phyloP scores from a whole-genome alignment of 2,329 filamentous ascomycete species.

The Huntiella moniliformis region DNA sequence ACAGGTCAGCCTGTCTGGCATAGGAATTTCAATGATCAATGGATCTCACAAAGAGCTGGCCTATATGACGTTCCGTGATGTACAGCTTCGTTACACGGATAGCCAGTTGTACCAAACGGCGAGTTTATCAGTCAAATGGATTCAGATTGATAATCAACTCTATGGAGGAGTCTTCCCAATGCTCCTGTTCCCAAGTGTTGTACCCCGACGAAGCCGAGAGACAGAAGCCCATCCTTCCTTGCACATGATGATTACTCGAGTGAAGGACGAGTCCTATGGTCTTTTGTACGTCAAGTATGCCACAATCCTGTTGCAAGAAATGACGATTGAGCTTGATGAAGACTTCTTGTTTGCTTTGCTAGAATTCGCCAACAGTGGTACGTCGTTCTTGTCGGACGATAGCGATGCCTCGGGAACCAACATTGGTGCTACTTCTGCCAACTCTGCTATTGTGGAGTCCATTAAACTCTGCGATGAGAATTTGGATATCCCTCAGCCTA shows the following conservation, averaged over 20 bases:
- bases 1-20: slow-evolving; percentile 69
- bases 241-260: slow-evolving; percentile 74
- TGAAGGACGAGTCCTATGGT: slow-evolving; percentile 96
- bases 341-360: slow-evolving; percentile 94
- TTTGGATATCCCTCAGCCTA: slow-evolving; percentile 82
- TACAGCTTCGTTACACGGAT: slow-evolving; percentile 79
- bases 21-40: slow-evolving; percentile 88
- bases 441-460: slow-evolving; percentile 23
- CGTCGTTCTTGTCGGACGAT: slow-evolving; percentile 49
- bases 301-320: slow-evolving; percentile 81
- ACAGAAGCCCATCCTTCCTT: slow-evolving; percentile 92
- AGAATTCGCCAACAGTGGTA: slow-evolving; percentile 78
- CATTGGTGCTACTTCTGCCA: not conserved
- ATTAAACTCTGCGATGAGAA: slow-evolving; percentile 77
- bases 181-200: slow-evolving; percentile 89
- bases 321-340: slow-evolving; percentile 94
- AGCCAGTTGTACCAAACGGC: slow-evolving; percentile 87
- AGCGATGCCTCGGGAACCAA: slow-evolving; percentile 5
- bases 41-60: slow-evolving; percentile 78
- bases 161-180: slow-evolving; percentile 98
- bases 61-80: slow-evolving; percentile 81
- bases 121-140: slow-evolving; percentile 88
- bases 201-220: slow-evolving; percentile 90
- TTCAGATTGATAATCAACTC: slow-evolving; percentile 95
- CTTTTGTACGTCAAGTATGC: slow-evolving; percentile 98